Percentiles rank a stretch among this genome's conserved stretches.
These are phyloP conservation scores for Pugionium dolabratum DNA, from an alignment of 345 rosid species.

Conservation along the genomic window DNA sequence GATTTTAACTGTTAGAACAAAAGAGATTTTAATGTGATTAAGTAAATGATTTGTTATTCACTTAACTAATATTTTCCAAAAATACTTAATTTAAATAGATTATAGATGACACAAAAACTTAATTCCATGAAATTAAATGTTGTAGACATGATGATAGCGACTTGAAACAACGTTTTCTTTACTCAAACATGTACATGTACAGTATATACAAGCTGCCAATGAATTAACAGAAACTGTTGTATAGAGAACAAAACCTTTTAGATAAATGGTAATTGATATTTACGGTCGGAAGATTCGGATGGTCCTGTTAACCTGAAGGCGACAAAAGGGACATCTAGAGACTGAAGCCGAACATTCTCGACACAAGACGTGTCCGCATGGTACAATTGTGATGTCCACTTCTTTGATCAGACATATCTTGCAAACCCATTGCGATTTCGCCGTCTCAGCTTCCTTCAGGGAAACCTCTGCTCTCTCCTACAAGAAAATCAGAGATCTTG, in stretches of 20 bases:
- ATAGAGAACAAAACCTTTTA: slow-evolving; percentile 22
- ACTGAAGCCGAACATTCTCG: slow-evolving; percentile 75
- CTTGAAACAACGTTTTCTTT: slow-evolving; percentile 1
- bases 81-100: no score
- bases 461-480: slow-evolving; percentile 79
- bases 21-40: no score
- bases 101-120: no score
- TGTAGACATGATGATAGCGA: neutral
- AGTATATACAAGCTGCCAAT: slow-evolving; percentile 25
- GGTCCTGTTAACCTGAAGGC: slow-evolving; percentile 68
- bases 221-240: neutral
- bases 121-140: no score
- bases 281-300: slow-evolving; percentile 71
- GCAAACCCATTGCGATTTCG: slow-evolving; percentile 86
- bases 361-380: slow-evolving; percentile 93
- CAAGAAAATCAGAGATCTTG: slow-evolving; percentile 17
- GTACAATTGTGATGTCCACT: slow-evolving; percentile 73
- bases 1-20: no score
- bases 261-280: neutral
- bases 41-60: no score
- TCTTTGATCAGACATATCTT: slow-evolving; percentile 79
- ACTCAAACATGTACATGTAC: neutral
- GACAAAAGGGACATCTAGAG: slow-evolving; percentile 86
- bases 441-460: slow-evolving; percentile 75
- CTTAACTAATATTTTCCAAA: no score